Conservation (phyloP, 208 protist species). For the Hexamita inflata region DNA sequence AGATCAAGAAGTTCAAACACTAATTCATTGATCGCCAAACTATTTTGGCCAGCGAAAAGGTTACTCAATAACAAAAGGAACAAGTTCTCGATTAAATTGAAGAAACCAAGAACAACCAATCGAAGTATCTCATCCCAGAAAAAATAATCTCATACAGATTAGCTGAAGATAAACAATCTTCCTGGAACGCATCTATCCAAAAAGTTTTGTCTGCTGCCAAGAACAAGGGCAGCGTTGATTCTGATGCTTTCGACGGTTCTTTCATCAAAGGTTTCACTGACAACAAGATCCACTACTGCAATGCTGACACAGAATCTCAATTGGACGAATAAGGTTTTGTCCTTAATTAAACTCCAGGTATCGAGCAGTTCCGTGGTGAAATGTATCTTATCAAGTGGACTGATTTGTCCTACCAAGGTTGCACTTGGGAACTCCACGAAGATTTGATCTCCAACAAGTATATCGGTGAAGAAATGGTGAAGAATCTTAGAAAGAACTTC, state of each 20-base stretch:
- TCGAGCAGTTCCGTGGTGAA: background rate
- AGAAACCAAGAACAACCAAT: too few species aligned
- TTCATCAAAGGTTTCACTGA: background rate
- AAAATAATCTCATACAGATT: too few species aligned
- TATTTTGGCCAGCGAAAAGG: too few species aligned
- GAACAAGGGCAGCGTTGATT: too few species aligned
- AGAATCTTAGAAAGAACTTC: background rate
- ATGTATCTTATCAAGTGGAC: conserved; percentile 8
- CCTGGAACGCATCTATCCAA: too few species aligned
- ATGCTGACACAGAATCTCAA: conserved; percentile 3
- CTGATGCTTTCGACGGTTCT: background rate
- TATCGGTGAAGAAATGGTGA: background rate
- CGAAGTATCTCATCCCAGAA: too few species aligned
- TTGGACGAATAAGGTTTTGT: background rate
- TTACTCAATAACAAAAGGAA: too few species aligned
- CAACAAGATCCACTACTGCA: background rate
- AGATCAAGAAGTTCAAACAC: background rate
- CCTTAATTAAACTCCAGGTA: background rate
- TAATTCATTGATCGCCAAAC: too few species aligned
- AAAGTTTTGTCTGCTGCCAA: too few species aligned
- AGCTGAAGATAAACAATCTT: too few species aligned
- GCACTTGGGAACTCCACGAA: conserved; percentile 6
- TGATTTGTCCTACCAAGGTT: background rate
- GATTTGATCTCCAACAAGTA: conserved; percentile 10
- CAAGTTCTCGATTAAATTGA: too few species aligned